Evolutionary conservation across 257 asterid genomes (phyloP).

Genomic region (Avicennia marina): DNA sequence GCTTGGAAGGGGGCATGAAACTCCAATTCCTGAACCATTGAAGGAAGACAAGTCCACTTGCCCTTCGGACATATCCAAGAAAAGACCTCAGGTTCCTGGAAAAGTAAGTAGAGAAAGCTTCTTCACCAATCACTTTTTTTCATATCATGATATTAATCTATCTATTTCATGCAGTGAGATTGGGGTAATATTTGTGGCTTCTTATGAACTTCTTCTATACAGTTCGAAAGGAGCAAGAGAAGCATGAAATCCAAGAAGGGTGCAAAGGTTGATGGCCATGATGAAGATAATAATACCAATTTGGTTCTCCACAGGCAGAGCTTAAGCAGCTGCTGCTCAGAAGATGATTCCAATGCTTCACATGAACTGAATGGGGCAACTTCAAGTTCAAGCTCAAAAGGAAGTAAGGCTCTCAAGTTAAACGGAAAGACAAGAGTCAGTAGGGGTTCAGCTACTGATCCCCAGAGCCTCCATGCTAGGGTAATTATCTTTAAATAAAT

Average conservation of each 20-base stretch:
- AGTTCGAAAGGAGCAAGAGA: conserved; percentile 42
- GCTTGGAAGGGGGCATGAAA: not conserved
- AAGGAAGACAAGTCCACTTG: conserved; percentile 20
- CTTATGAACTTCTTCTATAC: conserved; percentile 19
- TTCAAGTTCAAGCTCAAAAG: conserved; percentile 24
- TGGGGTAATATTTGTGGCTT: not conserved
- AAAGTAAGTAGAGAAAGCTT: conserved; percentile 25
- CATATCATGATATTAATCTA: not conserved
- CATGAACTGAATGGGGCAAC: conserved; percentile 19
- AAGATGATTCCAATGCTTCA: conserved; percentile 34
- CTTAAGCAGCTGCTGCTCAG: conserved; percentile 32
- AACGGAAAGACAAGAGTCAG: conserved; percentile 32
- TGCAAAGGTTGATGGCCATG: conserved; percentile 24
- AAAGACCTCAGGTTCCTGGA: conserved; percentile 35
- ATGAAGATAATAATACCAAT: conserved; percentile 4
- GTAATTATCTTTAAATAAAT: conserved; percentile 18
- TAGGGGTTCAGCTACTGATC: conserved; percentile 56
- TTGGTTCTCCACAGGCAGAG: conserved; percentile 17
- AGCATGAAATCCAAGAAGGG: conserved; percentile 31
- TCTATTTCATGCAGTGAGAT: not conserved
- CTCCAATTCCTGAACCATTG: conserved; percentile 12
- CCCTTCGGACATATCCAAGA: conserved; percentile 35
- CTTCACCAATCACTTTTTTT: not conserved
- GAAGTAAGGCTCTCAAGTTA: conserved; percentile 13
- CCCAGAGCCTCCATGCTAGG: conserved; percentile 60